Evolutionary conservation across 176 grass and related monocot genomes (phyloP), one percentile per base, ranked within the genome.

Genomic region (Paspalum vaginatum): DNA sequence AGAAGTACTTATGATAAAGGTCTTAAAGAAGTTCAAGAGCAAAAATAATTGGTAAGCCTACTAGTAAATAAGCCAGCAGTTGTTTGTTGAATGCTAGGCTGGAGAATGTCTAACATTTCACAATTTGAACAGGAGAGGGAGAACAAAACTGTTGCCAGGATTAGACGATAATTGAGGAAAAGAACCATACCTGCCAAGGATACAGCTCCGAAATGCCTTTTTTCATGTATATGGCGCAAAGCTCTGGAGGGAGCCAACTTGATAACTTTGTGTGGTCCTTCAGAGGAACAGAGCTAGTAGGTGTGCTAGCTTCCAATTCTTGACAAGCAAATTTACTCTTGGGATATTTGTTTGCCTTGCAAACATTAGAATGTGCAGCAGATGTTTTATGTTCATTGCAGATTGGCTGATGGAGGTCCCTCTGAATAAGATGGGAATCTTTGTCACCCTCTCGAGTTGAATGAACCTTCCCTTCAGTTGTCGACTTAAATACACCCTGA

Each of bases 131-230:
- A 9, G 32, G 12, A 75, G 27, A 65, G 6, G 24, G 6, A 52
- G 39, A 41, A 65, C 6, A 65, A 78, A 65, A n/a, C 1, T 38
- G 25, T 26, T 51, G 26, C 11, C 51, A 82, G 53, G 40, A 45
- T 72, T 78, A 61, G 72, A 63, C 38, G 72, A 74, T 16, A 39
- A 76, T 54, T 54, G 65, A 69, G 7, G 21, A 15, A 63, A 63
- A 24, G 40, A 82, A 59, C 81, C 58, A 74, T 85, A 98, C 95
- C 95, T 98, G 95, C 95, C 95, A 98, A 61, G 92, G 88, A 77
- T 95, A 98, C 81, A 98, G 86, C 83, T 87, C 61, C 38, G 87
- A 81, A 70, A 98, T 94, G 38, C 95, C 88, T 46, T 98, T 98
- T 87, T 87, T 94, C 83, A 74, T 89, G 73, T 94, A 98, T 77